These are phyloP conservation scores for maize (Zea mays) DNA, from an alignment of 176 grass and related monocot species.

Conservation along the genomic window DNA sequence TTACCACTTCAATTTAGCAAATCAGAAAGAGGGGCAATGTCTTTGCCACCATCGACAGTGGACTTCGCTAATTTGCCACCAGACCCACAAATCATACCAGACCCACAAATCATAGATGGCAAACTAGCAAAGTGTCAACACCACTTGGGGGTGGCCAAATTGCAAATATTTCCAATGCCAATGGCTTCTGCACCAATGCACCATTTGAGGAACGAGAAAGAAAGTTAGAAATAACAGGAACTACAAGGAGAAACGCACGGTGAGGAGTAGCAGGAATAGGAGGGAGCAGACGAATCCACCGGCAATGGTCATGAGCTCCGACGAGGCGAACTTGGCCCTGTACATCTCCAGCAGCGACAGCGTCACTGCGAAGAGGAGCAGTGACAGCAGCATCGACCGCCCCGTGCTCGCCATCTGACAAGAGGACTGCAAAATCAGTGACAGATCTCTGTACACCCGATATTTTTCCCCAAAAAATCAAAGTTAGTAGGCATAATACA, in stretches of 20 bases:
- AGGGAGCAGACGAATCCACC: slow-evolving; percentile 90
- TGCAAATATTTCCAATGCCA: no score
- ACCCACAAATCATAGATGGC: no score
- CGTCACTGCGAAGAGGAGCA: slow-evolving; percentile 74
- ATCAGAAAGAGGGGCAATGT: background rate
- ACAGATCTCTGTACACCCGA: background rate
- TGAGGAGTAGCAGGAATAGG: slow-evolving; percentile 83
- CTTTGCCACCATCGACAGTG: no score
- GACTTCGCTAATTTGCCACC: no score
- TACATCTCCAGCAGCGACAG: slow-evolving; percentile 97
- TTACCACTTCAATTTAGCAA: slow-evolving; percentile 22
- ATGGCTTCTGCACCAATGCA: background rate
- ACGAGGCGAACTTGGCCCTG: slow-evolving; percentile 74
- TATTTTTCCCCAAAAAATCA: background rate
- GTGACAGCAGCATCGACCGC: slow-evolving; percentile 82
- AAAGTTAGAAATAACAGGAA: background rate
- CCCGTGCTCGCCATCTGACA: slow-evolving; percentile 63
- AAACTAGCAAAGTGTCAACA: no score
- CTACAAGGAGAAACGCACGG: slow-evolving; percentile 49
- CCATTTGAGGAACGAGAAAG: background rate
- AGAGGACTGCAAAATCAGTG: background rate
- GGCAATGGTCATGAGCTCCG: slow-evolving; percentile 89
- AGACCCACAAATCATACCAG: no score
- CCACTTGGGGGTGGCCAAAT: no score
- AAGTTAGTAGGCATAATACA: background rate